Evolutionary conservation across 1,139 yeast species (phyloP), one percentile per base, ranked within the genome.

Genomic region (Protomyces arabidopsidicola): DNA sequence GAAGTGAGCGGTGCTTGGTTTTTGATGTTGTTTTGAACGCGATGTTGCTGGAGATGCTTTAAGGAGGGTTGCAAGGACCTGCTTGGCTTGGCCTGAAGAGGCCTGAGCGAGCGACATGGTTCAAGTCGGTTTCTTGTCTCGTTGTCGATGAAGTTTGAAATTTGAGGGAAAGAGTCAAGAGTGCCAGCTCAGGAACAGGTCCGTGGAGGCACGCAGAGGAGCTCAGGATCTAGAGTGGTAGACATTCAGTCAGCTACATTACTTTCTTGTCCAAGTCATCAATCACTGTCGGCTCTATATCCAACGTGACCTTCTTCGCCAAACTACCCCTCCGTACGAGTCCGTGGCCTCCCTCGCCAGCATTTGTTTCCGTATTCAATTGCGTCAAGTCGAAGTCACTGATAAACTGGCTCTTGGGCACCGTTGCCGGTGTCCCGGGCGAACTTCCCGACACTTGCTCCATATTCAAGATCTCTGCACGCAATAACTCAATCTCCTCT

Each of bases 401-500:
- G 48, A 58, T 58, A 45, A 58, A 58, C 52, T 58, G 62, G 14
- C 52, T 56, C 31, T 38, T 51, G 5, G 54, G 54, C 8, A 48
- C 35, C 22, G 53, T n/a, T 10, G 63, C 63, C 10, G 63, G 63
- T 2, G 63, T 60, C 20, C 54, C 63, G 2, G 63, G 63, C 6
- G 57, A 36, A 48, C 45, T 39, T 16, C 18, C 57, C 10, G 53
- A 34, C 14, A 27, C 38, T 14, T 53, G 53, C 50, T 60, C 63
- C 63, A 53, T 53, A 27, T 60, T 50, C n/a, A 75, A 80, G 34
- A 93, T 83, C 72, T 91, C 97, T 27, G 75, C 75, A 73, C 85
- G 88, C 71, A 93, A 78, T 71, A 82, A 82, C 38, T 79, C 77
- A 50, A 91, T 89, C 73, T 93, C 97, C 71, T 87, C 89, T 72